Conservation (phyloP, 768 basidiomycete species). For the Tephrocybe sp. region DNA sequence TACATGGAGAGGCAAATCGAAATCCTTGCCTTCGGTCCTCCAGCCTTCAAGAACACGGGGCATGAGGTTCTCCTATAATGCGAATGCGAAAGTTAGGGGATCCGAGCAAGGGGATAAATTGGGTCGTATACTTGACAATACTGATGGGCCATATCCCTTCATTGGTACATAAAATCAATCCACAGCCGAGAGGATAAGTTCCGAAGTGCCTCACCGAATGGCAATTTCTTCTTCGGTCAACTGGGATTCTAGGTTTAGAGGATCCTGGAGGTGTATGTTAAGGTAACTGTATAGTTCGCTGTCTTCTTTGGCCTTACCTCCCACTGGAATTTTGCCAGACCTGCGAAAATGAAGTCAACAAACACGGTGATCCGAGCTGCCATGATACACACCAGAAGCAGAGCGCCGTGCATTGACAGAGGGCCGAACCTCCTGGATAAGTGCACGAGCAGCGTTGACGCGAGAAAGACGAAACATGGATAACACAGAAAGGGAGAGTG, state of each 20-base stretch:
- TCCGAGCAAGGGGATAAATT: background rate
- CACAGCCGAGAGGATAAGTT: constrained; percentile 6
- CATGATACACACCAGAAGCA: constrained; percentile 25
- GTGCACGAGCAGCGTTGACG: background rate
- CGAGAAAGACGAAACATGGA: constrained; percentile 15
- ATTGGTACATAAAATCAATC: background rate
- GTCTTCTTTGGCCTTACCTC: constrained; percentile 27
- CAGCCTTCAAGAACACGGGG: constrained; percentile 90
- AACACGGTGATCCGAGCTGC: background rate
- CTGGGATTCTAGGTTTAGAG: constrained; percentile 72
- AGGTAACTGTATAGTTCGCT: background rate
- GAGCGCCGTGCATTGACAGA: constrained; percentile 20
- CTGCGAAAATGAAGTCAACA: constrained; percentile 20
- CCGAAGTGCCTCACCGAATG: constrained; percentile 57
- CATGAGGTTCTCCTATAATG: constrained; percentile 65
- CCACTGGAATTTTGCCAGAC: constrained; percentile 42
- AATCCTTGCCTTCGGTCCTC: constrained; percentile 75
- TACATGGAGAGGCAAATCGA: background rate
- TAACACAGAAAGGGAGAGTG: background rate
- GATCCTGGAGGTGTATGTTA: constrained; percentile 57
- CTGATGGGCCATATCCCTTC: constrained; percentile 71
- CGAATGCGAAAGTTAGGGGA: background rate
- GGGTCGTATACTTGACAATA: constrained; percentile 68
- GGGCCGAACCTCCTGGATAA: background rate
- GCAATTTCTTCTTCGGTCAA: constrained; percentile 89